Evolutionary conservation across 208 protist genomes (phyloP).

Genomic region (Kentomonas sorsogonicus): DNA sequence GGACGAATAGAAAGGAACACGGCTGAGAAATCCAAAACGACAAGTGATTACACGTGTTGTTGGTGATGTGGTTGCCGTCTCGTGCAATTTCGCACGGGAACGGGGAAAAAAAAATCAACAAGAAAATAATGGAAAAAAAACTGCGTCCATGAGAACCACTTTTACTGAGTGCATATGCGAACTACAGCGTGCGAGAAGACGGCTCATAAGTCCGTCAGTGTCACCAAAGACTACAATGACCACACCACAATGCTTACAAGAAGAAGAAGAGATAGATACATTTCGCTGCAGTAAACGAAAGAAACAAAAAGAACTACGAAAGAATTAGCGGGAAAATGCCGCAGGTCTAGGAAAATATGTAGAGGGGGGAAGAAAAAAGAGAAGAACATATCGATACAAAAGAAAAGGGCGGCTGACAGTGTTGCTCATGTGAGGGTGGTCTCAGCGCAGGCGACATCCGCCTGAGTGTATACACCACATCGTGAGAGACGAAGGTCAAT

Average conservation of each 20-base stretch:
- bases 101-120: constrained; percentile 7
- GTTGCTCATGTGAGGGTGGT: no score
- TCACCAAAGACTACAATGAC: no score
- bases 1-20: background rate
- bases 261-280: no score
- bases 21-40: background rate
- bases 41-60: background rate
- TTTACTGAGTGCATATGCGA: no score
- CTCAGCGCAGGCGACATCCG: no score
- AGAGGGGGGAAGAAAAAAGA: constrained; percentile 1
- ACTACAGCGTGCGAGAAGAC: no score
- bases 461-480: no score
- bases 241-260: no score
- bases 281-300: no score
- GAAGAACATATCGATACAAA: constrained; percentile 5
- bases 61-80: background rate
- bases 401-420: background rate
- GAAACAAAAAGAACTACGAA: constrained; percentile 1
- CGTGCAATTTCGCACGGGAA: background rate
- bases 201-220: no score
- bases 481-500: no score
- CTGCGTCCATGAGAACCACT: background rate
- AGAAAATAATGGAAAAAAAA: constrained; percentile 2
- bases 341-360: constrained; percentile 3
- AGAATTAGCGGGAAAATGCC: background rate